These are phyloP conservation scores for Aspergillus awamori DNA, from an alignment of 2,329 filamentous ascomycete species.

Conservation along the genomic window DNA sequence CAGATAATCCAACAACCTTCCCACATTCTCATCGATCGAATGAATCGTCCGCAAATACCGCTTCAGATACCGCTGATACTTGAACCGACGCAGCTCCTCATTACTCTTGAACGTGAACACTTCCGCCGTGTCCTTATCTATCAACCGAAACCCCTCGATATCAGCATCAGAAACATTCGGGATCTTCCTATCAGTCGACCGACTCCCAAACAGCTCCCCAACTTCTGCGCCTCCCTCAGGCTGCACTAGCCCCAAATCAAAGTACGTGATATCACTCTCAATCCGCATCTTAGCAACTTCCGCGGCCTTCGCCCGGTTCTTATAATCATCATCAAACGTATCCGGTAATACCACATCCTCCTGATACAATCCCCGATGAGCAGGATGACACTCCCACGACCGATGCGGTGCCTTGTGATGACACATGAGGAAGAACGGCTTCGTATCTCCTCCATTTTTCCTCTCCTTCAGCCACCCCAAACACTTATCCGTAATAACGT, in stretches of 20 bases:
- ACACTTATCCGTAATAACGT: slow-evolving; percentile 57
- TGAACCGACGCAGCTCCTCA: slow-evolving; percentile 55
- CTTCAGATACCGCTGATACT: slow-evolving; percentile 61
- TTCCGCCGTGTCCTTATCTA: slow-evolving; percentile 47
- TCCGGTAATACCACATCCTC: slow-evolving; percentile 53
- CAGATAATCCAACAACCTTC: slow-evolving; percentile 52
- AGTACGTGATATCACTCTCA: slow-evolving; percentile 54
- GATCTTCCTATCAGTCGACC: slow-evolving; percentile 2
- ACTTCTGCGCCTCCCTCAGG: slow-evolving; percentile 48
- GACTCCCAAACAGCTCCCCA: slow-evolving; percentile 1
- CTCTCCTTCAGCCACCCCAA: slow-evolving; percentile 45
- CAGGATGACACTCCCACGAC: slow-evolving; percentile 55
- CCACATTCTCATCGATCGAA: slow-evolving; percentile 57
- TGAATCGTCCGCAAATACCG: slow-evolving; percentile 58
- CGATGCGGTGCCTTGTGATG: slow-evolving; percentile 61
- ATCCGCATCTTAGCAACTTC: slow-evolving; percentile 56
- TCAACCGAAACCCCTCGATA: not conserved
- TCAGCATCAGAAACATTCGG: not conserved
- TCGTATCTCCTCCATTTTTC: slow-evolving; percentile 20
- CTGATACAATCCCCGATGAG: slow-evolving; percentile 54
- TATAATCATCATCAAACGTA: slow-evolving; percentile 59
- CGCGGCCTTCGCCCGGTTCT: slow-evolving; percentile 55
- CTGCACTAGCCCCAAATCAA: slow-evolving; percentile 56
- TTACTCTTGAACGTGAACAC: slow-evolving; percentile 50
- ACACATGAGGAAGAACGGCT: slow-evolving; percentile 60